Evolutionary conservation across 192 early-diverging fungal species (phyloP).

Genomic region (Endogone sp.): DNA sequence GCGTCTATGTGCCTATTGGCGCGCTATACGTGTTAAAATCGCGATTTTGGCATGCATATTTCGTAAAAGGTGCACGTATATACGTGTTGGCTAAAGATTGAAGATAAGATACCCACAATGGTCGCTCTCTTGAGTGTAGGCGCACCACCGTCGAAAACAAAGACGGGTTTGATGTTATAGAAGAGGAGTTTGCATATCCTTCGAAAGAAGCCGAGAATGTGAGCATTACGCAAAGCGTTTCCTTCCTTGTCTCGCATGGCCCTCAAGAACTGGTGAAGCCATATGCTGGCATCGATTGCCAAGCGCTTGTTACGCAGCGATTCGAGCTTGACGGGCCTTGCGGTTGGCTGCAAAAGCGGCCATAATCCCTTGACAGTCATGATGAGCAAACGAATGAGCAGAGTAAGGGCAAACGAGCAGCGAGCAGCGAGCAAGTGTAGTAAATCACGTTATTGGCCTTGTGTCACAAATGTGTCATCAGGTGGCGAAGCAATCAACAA

Average conservation of each 20-base stretch:
- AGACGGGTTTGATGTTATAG: constrained; percentile 86
- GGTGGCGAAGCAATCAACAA: too few species aligned
- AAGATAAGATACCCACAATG: constrained; percentile 41
- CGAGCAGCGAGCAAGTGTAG: too few species aligned
- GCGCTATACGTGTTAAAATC: background rate
- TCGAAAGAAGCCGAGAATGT: constrained; percentile 90
- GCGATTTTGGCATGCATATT: too few species aligned
- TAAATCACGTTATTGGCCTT: too few species aligned
- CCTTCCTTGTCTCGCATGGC: constrained; percentile 92
- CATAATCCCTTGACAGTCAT: constrained; percentile 98
- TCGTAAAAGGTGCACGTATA: too few species aligned
- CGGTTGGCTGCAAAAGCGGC: constrained; percentile 76
- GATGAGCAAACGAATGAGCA: background rate
- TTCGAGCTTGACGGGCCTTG: constrained; percentile 77
- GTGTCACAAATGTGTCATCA: too few species aligned
- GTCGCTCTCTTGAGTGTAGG: constrained; percentile 82
- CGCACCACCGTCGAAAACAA: constrained; percentile 95
- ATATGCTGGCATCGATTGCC: constrained; percentile 95
- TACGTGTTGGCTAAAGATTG: background rate
- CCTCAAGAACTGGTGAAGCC: constrained; percentile 96
- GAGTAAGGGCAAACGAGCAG: too few species aligned
- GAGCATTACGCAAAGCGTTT: constrained; percentile 73
- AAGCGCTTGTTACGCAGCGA: constrained; percentile 68
- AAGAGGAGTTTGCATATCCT: constrained; percentile 93
- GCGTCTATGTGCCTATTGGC: constrained; percentile 41